Base-by-base conservation (phyloP, 106 monocot genomes). In the Ottelia alismoides region DNA sequence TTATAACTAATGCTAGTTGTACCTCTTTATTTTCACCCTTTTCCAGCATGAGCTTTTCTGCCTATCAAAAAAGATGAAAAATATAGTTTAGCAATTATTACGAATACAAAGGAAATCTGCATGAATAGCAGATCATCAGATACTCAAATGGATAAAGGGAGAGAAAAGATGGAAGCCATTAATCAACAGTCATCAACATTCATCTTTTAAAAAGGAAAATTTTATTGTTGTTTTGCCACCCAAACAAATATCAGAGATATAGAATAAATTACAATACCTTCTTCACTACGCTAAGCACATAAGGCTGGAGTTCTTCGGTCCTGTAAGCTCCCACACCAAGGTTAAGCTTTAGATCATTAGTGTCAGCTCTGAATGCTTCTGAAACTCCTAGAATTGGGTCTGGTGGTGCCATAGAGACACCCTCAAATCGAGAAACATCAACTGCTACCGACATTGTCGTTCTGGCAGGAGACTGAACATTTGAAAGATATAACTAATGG, bases 21-120 rank as follows among this genome's bases (percentile, higher is more conserved):
- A 85, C 96, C 82, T 98, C 96, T 64, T 98, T 98, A 77, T 89
- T 89, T 24, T 98, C 96, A 72, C 79, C 89, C 62, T 69, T 89
- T 58, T 89, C 85, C 67, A 98, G 54, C 96, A 98, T 89, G 60
- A 98, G 89, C 17, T 72, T 79, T 57, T 98, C 96, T 44, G 85
- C 96, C 96, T 98, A 55, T 45, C 62, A 32, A 26, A 62, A 30
- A 26, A n/a, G 40, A 7, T n/a, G n/a, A n/a, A n/a, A n/a, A n/a
- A n/a, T n/a, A n/a, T n/a, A n/a, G n/a, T n/a, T n/a, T n/a, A n/a
- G n/a, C n/a, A n/a, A n/a, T n/a, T n/a, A n/a, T n/a, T n/a, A n/a
- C n/a, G n/a, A n/a, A n/a, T n/a, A n/a, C n/a, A n/a, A n/a, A n/a
- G n/a, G n/a, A n/a, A n/a, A n/a, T n/a, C n/a, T n/a, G n/a, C n/a